Conservation (phyloP, 1,139 yeast species). For the Sugiyamaella xylanicola region DNA sequence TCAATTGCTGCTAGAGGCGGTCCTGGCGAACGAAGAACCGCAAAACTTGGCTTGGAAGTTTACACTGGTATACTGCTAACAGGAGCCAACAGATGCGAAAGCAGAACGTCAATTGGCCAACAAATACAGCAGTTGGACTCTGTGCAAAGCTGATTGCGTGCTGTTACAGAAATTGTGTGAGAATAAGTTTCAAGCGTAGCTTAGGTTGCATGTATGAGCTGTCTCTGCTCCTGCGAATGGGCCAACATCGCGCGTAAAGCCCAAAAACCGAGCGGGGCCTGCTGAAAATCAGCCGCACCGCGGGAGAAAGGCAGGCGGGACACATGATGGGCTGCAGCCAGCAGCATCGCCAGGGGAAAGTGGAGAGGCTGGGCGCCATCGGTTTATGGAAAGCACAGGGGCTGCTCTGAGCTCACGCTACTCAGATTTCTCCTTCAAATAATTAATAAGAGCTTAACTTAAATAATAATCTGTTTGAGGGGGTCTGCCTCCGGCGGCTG, state of each 20-base stretch:
- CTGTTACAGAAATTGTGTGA: neutral
- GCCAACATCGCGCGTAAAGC: too few relatives aligned
- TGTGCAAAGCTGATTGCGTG: neutral
- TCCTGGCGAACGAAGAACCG: too few relatives aligned
- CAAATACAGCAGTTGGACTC: neutral
- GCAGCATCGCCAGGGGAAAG: neutral
- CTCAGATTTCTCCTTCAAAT: neutral
- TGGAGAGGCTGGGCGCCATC: neutral
- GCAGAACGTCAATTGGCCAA: neutral
- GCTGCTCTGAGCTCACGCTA: neutral
- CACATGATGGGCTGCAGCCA: neutral
- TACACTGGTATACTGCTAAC: too few relatives aligned
- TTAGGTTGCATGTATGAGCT: slow-evolving; percentile 1
- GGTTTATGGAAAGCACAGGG: neutral
- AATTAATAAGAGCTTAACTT: neutral
- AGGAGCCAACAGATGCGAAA: neutral
- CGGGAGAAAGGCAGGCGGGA: neutral
- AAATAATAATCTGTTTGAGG: neutral
- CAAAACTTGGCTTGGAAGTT: neutral
- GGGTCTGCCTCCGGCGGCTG: neutral
- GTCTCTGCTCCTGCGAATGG: too few relatives aligned
- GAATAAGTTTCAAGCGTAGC: neutral
- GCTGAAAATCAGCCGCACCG: neutral
- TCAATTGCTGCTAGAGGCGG: too few relatives aligned
- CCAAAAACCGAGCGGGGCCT: neutral